Conservation (phyloP, 805 yeast species). For the Starmerella ratchasimensis region DNA sequence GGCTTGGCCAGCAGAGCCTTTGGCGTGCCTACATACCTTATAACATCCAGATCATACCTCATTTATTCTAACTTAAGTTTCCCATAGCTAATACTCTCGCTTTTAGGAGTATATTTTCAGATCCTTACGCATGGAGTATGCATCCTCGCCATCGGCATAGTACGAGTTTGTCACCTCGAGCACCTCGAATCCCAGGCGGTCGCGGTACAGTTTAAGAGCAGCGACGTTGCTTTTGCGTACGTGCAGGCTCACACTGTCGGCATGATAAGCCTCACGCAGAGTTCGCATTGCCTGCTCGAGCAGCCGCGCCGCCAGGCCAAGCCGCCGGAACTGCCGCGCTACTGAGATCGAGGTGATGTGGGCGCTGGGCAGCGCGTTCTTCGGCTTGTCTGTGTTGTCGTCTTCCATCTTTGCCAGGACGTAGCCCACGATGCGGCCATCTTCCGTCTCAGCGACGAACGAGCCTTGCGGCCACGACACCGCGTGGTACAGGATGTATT, state of each 20-base stretch:
- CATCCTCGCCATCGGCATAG: slow-evolving; percentile 96
- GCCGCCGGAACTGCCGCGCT: slow-evolving; percentile 86
- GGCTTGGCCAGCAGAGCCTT: too few relatives aligned
- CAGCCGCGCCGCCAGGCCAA: slow-evolving; percentile 91
- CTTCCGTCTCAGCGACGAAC: slow-evolving; percentile 69
- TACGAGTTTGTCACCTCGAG: slow-evolving; percentile 72
- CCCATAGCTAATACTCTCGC: too few relatives aligned
- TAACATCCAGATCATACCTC: too few relatives aligned
- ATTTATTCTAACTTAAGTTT: too few relatives aligned
- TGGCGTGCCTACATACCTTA: too few relatives aligned
- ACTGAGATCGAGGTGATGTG: slow-evolving; percentile 90
- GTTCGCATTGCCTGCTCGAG: slow-evolving; percentile 61
- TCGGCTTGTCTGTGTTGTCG: slow-evolving; percentile 31
- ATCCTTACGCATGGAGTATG: slow-evolving; percentile 76
- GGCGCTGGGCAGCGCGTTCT: slow-evolving; percentile 44
- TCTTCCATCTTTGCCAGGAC: slow-evolving; percentile 95
- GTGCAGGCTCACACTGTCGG: slow-evolving; percentile 76
- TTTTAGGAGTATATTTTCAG: too few relatives aligned
- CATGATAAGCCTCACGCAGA: slow-evolving; percentile 65
- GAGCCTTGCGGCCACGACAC: slow-evolving; percentile 97
- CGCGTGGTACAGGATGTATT: slow-evolving; percentile 86
- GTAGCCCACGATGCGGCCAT: slow-evolving; percentile 81
- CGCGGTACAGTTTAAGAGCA: slow-evolving; percentile 81
- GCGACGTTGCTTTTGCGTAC: slow-evolving; percentile 90
- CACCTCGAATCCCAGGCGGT: slow-evolving; percentile 72